Base-by-base conservation (phyloP, 441 rosid species). In the Heliophila coronopifolia region DNA sequence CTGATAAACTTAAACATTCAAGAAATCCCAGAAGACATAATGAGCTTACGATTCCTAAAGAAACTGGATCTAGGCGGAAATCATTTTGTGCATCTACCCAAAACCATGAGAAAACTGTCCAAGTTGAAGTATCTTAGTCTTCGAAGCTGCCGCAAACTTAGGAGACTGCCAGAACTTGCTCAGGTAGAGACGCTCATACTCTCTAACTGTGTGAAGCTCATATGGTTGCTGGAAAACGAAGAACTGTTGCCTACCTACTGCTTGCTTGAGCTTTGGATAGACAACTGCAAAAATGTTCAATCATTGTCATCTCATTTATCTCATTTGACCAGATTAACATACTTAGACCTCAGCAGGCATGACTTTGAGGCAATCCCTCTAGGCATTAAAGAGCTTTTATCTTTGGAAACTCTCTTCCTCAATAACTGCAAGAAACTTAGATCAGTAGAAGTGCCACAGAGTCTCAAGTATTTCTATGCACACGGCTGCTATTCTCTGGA, bases 251-350 rank as follows among this genome's bases (percentile, higher is more conserved):
- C n/a, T n/a, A n/a, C n/a, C n/a, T n/a, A 1, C 25, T 46, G 8
- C 27, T 4, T n/a, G 66, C 5, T 42, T 53, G 9, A 65, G 66
- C 20, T 49, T 67, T 20, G 19, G 31, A 1, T 44, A 31, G 65
- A 67, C 14, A 47, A 58, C 64, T 69, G 69, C 65, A n/a, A n/a
- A n/a, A n/a, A n/a, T n/a, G n/a, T n/a, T n/a, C n/a, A n/a, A n/a
- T n/a, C n/a, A n/a, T n/a, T n/a, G n/a, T n/a, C n/a, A n/a, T n/a
- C n/a, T n/a, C n/a, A n/a, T n/a, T n/a, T n/a, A n/a, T n/a, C n/a
- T n/a, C n/a, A n/a, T n/a, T n/a, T n/a, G n/a, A n/a, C n/a, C n/a
- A n/a, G n/a, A n/a, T n/a, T n/a, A n/a, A n/a, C n/a, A n/a, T n/a
- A n/a, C n/a, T n/a, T n/a, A n/a, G n/a, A n/a, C n/a, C n/a, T n/a